phyloP scores from a whole-genome alignment of 140 eudicot species.

The Cichorium intybus region DNA sequence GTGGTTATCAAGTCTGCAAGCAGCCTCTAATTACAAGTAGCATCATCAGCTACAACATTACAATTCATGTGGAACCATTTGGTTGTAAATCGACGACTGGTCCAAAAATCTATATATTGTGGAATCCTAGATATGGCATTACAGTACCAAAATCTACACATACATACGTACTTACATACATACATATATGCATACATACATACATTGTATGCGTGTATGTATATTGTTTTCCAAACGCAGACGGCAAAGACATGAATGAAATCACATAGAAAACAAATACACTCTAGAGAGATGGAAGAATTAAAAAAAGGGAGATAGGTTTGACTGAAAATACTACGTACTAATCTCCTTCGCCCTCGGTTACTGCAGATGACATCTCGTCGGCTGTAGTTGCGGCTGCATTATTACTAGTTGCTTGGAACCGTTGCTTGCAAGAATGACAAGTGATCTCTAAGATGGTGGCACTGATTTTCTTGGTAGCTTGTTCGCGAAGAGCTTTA shows the following conservation, averaged over 20 bases:
- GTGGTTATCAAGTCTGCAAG: slow-evolving; percentile 19
- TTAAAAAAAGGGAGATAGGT: not conserved
- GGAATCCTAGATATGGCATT: slow-evolving; percentile 11
- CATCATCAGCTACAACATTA: not conserved
- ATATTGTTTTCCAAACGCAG: slow-evolving; percentile 15
- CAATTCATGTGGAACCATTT: slow-evolving; percentile 10
- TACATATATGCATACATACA: slow-evolving; percentile 18
- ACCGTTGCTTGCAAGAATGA: slow-evolving; percentile 67
- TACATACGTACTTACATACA: slow-evolving; percentile 5
- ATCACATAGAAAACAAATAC: slow-evolving; percentile 30
- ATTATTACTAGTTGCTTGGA: slow-evolving; percentile 29
- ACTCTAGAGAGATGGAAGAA: not conserved
- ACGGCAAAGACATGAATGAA: slow-evolving; percentile 13
- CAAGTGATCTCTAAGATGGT: slow-evolving; percentile 70
- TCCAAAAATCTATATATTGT: slow-evolving; percentile 16
- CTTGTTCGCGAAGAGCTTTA: slow-evolving; percentile 46
- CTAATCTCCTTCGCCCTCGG: slow-evolving; percentile 51
- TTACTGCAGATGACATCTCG: slow-evolving; percentile 50
- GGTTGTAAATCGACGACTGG: not conserved
- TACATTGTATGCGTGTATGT: slow-evolving; percentile 13
- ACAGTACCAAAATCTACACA: slow-evolving; percentile 29
- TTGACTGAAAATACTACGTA: slow-evolving; percentile 4
- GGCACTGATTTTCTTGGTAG: slow-evolving; percentile 52
- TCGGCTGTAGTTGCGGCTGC: slow-evolving; percentile 17
- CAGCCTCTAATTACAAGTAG: slow-evolving; percentile 15